Conservation (phyloP, 495 filamentous ascomycete species). For the Xylaria cubensis region DNA sequence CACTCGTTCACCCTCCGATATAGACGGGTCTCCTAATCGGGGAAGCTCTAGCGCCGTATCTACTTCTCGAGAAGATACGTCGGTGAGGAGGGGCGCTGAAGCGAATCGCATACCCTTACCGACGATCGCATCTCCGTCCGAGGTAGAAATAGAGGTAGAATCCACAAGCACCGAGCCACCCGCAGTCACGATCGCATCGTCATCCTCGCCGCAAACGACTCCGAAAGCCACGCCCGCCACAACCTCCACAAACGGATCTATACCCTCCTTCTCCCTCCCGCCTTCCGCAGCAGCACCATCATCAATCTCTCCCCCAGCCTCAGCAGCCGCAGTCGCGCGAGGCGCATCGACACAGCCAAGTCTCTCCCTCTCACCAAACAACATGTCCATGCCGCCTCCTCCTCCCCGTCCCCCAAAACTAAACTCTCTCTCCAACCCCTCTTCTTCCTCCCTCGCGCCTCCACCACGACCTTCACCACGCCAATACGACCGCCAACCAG, state of each 20-base stretch:
- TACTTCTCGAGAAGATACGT: background rate
- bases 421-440: conserved; percentile 27
- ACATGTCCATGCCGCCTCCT: conserved; percentile 30
- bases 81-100: background rate
- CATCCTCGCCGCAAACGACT: conserved; percentile 43
- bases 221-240: conserved; percentile 45
- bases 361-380: conserved; percentile 6
- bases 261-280: conserved; percentile 53
- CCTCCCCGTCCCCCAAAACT: conserved; percentile 32
- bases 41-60: background rate
- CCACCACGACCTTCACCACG: conserved; percentile 30
- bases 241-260: conserved; percentile 19
- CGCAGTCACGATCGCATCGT: conserved; percentile 13
- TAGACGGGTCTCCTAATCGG: background rate
- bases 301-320: conserved; percentile 38
- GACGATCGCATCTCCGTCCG: conserved; percentile 28
- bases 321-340: conserved; percentile 46
- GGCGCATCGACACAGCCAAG: conserved; percentile 30
- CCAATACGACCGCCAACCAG: conserved; percentile 45
- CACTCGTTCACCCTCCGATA: conserved; percentile 32
- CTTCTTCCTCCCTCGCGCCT: conserved; percentile 31
- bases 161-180: background rate
- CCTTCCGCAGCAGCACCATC: conserved; percentile 30
- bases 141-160: background rate
- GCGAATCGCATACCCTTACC: conserved; percentile 20